Percentiles rank a stretch among this genome's conserved stretches.
These are phyloP conservation scores for Aegilops sharonensis DNA, from an alignment of 176 grass and related monocot genomes.

Conservation along the genomic window DNA sequence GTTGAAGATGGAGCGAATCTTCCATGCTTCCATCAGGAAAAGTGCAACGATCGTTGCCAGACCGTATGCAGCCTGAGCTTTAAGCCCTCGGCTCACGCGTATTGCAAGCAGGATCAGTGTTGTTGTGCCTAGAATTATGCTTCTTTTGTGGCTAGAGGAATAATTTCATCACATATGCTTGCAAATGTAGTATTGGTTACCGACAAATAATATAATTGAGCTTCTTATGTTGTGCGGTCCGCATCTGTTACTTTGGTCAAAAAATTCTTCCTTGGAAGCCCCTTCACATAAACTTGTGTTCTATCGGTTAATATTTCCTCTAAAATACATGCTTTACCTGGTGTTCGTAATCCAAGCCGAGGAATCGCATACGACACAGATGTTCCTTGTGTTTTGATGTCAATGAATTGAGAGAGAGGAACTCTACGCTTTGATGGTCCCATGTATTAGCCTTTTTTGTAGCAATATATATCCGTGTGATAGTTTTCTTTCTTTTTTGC, in stretches of 20 bases:
- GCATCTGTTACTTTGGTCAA: background rate
- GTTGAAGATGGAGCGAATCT: background rate
- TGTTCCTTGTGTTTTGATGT: no score
- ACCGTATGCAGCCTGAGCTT: background rate
- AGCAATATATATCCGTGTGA: no score
- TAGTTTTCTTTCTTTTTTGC: no score
- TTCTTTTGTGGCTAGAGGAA: background rate
- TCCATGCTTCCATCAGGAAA: background rate
- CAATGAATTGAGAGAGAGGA: no score
- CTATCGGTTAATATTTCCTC: no score
- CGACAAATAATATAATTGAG: background rate
- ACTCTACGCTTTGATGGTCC: no score
- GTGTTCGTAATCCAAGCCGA: no score
- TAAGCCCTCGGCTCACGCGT: background rate
- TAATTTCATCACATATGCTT: background rate
- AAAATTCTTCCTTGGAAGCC: no score
- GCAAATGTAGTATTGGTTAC: background rate
- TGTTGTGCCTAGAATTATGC: background rate
- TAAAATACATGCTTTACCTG: no score
- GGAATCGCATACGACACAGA: no score
- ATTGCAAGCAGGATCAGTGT: background rate
- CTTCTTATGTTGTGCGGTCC: background rate
- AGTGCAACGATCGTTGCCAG: background rate
- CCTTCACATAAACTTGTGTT: no score
- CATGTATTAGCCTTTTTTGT: no score